phyloP scores from a whole-genome alignment of 2,329 filamentous ascomycete genomes.

The Alternaria metachromatica region DNA sequence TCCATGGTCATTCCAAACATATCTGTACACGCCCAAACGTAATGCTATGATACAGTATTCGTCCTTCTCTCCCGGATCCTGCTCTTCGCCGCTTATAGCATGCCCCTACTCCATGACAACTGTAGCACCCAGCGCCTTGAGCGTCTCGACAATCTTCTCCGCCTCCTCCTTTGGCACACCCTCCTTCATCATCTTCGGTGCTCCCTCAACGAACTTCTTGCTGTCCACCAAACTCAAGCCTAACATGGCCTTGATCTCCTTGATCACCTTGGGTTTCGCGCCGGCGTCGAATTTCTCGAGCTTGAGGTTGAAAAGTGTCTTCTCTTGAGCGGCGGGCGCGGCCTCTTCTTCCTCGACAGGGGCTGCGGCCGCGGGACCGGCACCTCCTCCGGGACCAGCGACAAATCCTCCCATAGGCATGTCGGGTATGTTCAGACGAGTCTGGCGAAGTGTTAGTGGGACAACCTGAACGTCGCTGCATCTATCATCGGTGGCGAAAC shows the following conservation, averaged over 20 bases:
- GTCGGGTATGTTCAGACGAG: constrained; percentile 95
- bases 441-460: constrained; percentile 58
- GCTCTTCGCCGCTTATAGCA: neutral
- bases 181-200: constrained; percentile 99
- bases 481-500: neutral
- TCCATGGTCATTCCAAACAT: constrained; percentile 40
- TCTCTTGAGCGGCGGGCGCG: constrained; percentile 84
- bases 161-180: constrained; percentile 98
- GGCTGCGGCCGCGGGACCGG: constrained; percentile 66
- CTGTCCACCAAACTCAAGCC: constrained; percentile 96
- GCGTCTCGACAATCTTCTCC: constrained; percentile 94
- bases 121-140: constrained; percentile 92
- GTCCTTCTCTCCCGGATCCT: constrained; percentile 5
- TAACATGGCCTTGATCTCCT: constrained; percentile 97
- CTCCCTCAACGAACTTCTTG: constrained; percentile 99
- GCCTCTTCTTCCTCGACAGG: constrained; percentile 81
- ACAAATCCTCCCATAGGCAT: constrained; percentile 93
- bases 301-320: constrained; percentile 97
- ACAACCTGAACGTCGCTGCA: neutral
- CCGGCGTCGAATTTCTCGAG: constrained; percentile 85
- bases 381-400: constrained; percentile 61
- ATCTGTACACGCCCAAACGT: constrained; percentile 48
- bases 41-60: constrained; percentile 45
- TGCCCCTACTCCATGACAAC: constrained; percentile 82
- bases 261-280: constrained; percentile 98